Evolutionary conservation across 495 filamentous ascomycete species (phyloP), one percentile per base, ranked within the genome.

Genomic region (Aspergillus cavernicola): DNA sequence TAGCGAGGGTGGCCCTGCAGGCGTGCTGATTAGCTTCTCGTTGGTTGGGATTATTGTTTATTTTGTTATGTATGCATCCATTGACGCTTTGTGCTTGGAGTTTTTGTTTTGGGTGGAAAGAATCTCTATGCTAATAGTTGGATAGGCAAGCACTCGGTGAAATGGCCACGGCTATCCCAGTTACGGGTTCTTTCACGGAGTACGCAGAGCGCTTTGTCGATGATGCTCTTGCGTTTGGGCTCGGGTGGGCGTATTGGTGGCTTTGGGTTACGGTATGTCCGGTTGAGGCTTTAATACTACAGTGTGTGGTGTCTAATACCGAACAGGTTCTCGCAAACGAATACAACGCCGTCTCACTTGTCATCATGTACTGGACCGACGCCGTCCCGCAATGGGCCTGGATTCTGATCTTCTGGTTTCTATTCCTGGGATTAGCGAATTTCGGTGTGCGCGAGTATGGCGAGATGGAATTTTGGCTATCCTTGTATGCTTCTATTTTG

Each of bases 331-430:
- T 80, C 8, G 72, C 76, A 4, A 75, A 75, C 49, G 78, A 79
- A 59, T 77, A 78, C 43, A 80, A 77, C 43, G 69, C 75, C 13
- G 74, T 80, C 32, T 77, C 72, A 4, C 65, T 72, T 0, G 67
- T 71, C 15, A 67, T 73, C 26, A 65, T 66, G 11, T 71, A 66
- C 46, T 73, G 72, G 67, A 72, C 69, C 2, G 61, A 68, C 7
- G 53, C 60, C 6, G 71, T 76, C 6, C 78, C 78, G 7, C 63
- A 73, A 82, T 82, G 75, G 63, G 83, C 75, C 37, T 85, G 85
- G 66, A 89, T 90, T 61, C 73, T 81, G 16, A 68, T 92, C 47
- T 82, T 88, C 66, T 85, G 86, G 71, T 74, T 83, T 19, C 52
- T 86, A 23, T 82, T 90, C 54, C 61, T 87, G 8, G 55, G 63